Base-by-base conservation (phyloP, 2,329 filamentous ascomycete species). In the Coniochaeta sp. region DNA sequence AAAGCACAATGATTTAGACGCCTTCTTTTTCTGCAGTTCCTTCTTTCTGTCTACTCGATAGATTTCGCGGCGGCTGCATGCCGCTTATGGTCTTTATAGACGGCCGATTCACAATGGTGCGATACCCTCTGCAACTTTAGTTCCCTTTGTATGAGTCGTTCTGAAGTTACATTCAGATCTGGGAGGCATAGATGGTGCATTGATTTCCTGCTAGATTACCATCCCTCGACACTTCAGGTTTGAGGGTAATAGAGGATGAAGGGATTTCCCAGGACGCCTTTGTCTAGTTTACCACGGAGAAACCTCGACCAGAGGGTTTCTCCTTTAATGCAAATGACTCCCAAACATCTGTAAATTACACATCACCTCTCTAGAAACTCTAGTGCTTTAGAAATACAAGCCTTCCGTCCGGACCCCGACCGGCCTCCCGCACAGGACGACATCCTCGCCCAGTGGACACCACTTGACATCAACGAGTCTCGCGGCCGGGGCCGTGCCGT, bases 391-490 rank as follows among this genome's bases (percentile, higher is more conserved):
- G 36, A n/a, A 17, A 14, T 42, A 19, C 38, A 36, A 5, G 10
- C 38, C 38, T 50, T 60, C 34, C 50, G 65, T 38, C 60, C 24
- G 30, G 2, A 17, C 14, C 8, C 47, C 44, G 24, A 50, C 47
- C 34, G 73, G 65, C 60, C 65, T 83, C 26, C 91, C 91, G 70
- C 89, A 95, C 63, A 96, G 79, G 1, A 96, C 89, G 28, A 92
- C 86, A 72, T 96, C 92, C 61, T 91, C 86, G 2, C 90, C 92
- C 62, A 96, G 81, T 36, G 89, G 89, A 58, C 85, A 80, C 91
- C 91, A 96, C 61, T 76, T 81, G 12, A 91, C 85, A 59, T 87
- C 79, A 54, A 75, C 79, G 55, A 96, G 78, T 65, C 87, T 85
- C 17, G 88, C 84, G 1, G 86, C 86, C 7, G 88, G 80, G 55